Percentiles rank a stretch among this genome's conserved stretches.
These are phyloP conservation scores for Ophiostoma quercus DNA, from an alignment of 2,329 filamentous ascomycete genomes.

Conservation along the genomic window DNA sequence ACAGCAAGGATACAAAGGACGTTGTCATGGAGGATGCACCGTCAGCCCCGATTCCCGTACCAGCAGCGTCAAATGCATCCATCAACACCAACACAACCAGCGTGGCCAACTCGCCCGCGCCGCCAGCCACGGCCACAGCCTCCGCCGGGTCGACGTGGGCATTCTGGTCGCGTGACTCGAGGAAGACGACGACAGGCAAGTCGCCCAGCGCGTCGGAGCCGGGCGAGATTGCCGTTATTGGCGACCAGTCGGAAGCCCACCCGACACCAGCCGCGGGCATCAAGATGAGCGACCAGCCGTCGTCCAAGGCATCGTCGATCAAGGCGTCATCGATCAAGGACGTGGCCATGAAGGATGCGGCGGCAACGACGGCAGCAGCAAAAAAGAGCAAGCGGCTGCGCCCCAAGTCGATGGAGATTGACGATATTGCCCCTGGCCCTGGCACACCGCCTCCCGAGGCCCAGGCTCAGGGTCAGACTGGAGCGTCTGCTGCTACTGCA, in stretches of 20 bases:
- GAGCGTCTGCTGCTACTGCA: neutral
- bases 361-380: conserved; percentile 17
- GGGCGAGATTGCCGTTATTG: conserved; percentile 53
- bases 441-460: neutral
- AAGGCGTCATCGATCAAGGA: conserved; percentile 37
- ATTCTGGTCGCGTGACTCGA: conserved; percentile 66
- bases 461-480: conserved; percentile 1
- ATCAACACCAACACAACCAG: conserved; percentile 23
- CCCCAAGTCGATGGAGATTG: conserved; percentile 46
- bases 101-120: conserved; percentile 24
- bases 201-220: conserved; percentile 34
- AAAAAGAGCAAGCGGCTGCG: conserved; percentile 45
- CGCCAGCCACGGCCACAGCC: conserved; percentile 33
- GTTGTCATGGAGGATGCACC: conserved; percentile 38
- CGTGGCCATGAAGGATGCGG: conserved; percentile 27
- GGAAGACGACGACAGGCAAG: conserved; percentile 34
- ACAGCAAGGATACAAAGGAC: conserved; percentile 35
- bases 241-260: conserved; percentile 53
- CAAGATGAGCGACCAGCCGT: conserved; percentile 38
- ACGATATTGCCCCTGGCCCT: conserved; percentile 37
- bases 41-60: conserved; percentile 23
- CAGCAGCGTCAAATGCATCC: conserved; percentile 26
- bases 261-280: conserved; percentile 45
- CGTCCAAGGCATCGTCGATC: conserved; percentile 34
- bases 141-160: conserved; percentile 67